Evolutionary conservation across 192 early-diverging fungal genomes (phyloP).

Genomic region (Cladochytrium replicatum): DNA sequence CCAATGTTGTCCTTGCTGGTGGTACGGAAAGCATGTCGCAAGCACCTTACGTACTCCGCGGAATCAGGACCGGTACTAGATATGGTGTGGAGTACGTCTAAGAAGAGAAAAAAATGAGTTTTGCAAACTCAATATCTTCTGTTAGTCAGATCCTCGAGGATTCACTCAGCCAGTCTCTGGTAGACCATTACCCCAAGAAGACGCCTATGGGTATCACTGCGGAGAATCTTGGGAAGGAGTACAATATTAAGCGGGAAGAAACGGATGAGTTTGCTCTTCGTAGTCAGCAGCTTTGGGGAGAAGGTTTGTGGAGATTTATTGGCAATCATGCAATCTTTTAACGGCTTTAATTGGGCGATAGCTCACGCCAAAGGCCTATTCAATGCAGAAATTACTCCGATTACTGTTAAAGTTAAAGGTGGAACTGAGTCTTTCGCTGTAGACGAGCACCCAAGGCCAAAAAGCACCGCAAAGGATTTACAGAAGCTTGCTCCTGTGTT

Average conservation of each 20-base stretch:
- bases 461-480: constrained; percentile 69
- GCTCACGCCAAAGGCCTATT: constrained; percentile 70
- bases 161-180: constrained; percentile 68
- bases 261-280: constrained; percentile 75
- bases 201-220: constrained; percentile 92
- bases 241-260: constrained; percentile 68
- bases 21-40: constrained; percentile 92
- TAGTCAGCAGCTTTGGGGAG: constrained; percentile 83
- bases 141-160: constrained; percentile 78
- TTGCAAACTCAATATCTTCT: too few species aligned
- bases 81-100: constrained; percentile 63
- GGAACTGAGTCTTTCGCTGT: constrained; percentile 52
- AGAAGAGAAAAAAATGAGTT: neutral
- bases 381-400: constrained; percentile 68
- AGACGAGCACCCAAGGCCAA: constrained; percentile 89
- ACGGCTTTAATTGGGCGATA: constrained; percentile 1
- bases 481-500: constrained; percentile 78
- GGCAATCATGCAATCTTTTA: constrained; percentile 1
- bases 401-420: constrained; percentile 77
- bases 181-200: constrained; percentile 73
- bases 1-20: constrained; percentile 77
- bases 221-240: constrained; percentile 81
- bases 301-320: constrained; percentile 38
- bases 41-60: constrained; percentile 76
- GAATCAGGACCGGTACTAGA: constrained; percentile 72